Evolutionary conservation across 2,329 filamentous ascomycete genomes (phyloP).

Genomic region (Aureobasidium sp.): DNA sequence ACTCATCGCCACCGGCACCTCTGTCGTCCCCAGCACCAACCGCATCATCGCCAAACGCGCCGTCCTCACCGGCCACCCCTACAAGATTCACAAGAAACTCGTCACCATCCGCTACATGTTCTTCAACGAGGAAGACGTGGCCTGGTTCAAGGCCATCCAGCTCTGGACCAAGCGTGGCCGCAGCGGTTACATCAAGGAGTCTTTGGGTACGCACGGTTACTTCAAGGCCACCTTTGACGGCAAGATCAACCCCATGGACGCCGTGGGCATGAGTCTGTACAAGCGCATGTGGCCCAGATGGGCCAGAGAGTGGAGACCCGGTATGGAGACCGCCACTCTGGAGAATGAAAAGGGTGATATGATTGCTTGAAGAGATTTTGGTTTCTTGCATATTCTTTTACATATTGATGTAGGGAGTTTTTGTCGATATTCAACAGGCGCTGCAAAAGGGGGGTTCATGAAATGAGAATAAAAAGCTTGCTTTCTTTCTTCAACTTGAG

Average conservation of each 20-base stretch:
- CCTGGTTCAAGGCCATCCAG: conserved; percentile 95
- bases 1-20: conserved; percentile 80
- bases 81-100: conserved; percentile 96
- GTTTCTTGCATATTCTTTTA: neutral
- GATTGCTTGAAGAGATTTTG: neutral
- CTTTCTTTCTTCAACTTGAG: neutral
- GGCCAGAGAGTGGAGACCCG: conserved; percentile 41
- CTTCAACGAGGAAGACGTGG: conserved; percentile 90
- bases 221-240: conserved; percentile 98
- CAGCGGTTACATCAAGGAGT: conserved; percentile 87
- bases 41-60: conserved; percentile 90
- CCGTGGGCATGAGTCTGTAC: conserved; percentile 70
- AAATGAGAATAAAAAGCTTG: neutral
- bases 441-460: neutral
- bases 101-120: conserved; percentile 99
- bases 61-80: conserved; percentile 90
- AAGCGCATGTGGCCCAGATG: conserved; percentile 57
- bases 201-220: conserved; percentile 94
- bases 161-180: conserved; percentile 88
- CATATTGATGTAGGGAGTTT: neutral
- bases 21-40: conserved; percentile 62
- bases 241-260: conserved; percentile 90
- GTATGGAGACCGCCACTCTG: conserved; percentile 1
- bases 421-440: neutral
- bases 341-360: conserved; percentile 12